Evolutionary conservation across 2,329 filamentous ascomycete species (phyloP).

Genomic region (Sporothrix humicola): DNA sequence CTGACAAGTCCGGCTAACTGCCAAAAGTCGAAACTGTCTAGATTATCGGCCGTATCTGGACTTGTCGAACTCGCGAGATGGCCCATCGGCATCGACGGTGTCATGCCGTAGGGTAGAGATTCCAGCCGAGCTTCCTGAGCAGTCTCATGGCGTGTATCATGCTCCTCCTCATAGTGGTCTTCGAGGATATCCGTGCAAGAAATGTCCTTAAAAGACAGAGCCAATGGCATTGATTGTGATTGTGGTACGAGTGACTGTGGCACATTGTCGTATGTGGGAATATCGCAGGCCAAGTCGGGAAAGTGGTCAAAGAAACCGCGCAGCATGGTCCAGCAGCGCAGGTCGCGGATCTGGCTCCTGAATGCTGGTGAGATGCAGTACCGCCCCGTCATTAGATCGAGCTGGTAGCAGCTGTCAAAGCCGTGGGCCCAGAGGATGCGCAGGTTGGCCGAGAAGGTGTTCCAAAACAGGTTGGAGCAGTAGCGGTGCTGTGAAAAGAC

Average conservation of each 20-base stretch:
- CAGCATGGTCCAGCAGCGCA: conserved; percentile 19
- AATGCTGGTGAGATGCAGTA: conserved; percentile 5
- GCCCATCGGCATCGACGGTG: neutral
- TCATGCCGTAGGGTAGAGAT: neutral
- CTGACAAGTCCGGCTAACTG: neutral
- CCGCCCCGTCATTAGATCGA: conserved; percentile 5
- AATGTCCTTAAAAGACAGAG: neutral
- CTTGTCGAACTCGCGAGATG: neutral
- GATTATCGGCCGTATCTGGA: neutral
- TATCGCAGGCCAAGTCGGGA: neutral
- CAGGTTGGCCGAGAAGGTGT: conserved; percentile 1
- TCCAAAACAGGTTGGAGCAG: neutral
- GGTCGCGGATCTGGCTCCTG: neutral
- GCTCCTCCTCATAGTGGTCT: neutral
- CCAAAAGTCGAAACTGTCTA: neutral
- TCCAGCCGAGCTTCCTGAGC: neutral
- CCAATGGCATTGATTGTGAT: neutral
- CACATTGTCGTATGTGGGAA: neutral
- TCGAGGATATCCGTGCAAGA: neutral
- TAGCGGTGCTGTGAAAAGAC: conserved; percentile 8
- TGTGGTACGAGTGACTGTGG: neutral
- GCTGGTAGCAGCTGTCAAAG: conserved; percentile 5
- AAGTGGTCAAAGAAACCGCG: conserved; percentile 12
- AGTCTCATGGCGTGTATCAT: neutral
- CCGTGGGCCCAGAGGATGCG: conserved; percentile 16